These are phyloP conservation scores for Boletus rubescentipes DNA, from an alignment of 768 basidiomycete species.

Conservation along the genomic window DNA sequence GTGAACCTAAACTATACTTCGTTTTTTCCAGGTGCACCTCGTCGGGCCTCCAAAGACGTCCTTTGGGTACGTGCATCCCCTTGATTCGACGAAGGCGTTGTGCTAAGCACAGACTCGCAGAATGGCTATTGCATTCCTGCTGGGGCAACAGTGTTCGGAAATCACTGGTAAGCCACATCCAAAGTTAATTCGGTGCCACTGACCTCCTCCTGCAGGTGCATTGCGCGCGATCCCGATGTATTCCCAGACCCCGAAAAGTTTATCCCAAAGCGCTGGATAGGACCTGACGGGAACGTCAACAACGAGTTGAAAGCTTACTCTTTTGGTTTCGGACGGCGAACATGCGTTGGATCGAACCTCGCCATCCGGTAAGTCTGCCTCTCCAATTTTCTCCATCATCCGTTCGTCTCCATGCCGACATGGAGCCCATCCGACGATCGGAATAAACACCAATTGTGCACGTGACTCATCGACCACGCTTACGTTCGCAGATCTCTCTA, in stretches of 20 bases:
- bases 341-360: constrained; percentile 25
- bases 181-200: not conserved
- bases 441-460: no score
- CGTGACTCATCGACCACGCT: not conserved
- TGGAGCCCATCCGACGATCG: not conserved
- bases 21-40: constrained; percentile 17
- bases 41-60: constrained; percentile 26
- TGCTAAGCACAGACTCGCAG: constrained; percentile 17
- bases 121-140: constrained; percentile 35
- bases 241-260: constrained; percentile 46
- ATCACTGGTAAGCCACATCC: constrained; percentile 23
- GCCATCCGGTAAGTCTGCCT: constrained; percentile 22
- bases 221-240: constrained; percentile 24
- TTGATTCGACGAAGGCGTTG: no score
- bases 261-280: constrained; percentile 56
- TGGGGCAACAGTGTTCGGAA: constrained; percentile 35
- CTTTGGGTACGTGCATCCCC: constrained; percentile 21
- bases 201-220: constrained; percentile 11
- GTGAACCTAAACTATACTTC: not conserved
- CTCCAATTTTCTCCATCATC: not conserved
- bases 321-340: constrained; percentile 53
- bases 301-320: constrained; percentile 50
- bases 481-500: constrained; percentile 49
- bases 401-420: not conserved
- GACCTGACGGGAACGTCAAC: constrained; percentile 41